A percentile compares a stretch with the other conserved stretches of the same genome.
These are phyloP conservation scores for Vigna mungo DNA, from an alignment of 306 rosid genomes.

Conservation along the genomic window DNA sequence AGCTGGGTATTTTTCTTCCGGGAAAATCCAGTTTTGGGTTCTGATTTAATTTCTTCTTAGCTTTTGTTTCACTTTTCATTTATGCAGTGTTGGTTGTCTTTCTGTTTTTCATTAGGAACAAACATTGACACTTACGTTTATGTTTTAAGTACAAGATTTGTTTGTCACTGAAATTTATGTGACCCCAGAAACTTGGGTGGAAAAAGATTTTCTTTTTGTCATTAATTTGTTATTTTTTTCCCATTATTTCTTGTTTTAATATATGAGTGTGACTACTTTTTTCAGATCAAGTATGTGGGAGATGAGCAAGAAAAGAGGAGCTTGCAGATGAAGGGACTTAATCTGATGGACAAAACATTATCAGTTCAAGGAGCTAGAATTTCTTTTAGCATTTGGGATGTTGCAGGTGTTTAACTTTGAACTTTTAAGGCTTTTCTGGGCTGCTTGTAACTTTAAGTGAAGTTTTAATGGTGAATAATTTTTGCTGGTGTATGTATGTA, in stretches of 20 bases:
- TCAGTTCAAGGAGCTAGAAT: constrained; percentile 78
- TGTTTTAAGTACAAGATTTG: not conserved
- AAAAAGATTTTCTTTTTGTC: not conserved
- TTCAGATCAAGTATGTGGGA: constrained; percentile 84
- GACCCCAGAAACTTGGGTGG: not conserved
- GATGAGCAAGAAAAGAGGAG: constrained; percentile 78
- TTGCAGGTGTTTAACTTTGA: constrained; percentile 62
- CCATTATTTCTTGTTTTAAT: not conserved
- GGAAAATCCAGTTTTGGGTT: not conserved
- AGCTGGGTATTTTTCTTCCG: not conserved
- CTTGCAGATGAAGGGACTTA: constrained; percentile 83
- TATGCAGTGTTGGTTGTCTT: not conserved
- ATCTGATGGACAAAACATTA: constrained; percentile 82
- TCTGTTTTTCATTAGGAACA: not conserved
- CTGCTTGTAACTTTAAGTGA: constrained; percentile 4
- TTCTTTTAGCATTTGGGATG: constrained; percentile 88
- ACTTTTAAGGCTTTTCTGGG: not conserved
- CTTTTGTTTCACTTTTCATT: not conserved
- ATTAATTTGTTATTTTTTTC: not conserved
- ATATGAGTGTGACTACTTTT: not conserved
- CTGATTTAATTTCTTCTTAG: not conserved
- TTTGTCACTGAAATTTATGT: not conserved
- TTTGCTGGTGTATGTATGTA: constrained; percentile 34
- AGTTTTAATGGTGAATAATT: constrained; percentile 16
- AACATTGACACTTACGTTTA: not conserved